Evolutionary conservation across 805 yeast genomes (phyloP).

Genomic region (Wickerhamomyces alni): DNA sequence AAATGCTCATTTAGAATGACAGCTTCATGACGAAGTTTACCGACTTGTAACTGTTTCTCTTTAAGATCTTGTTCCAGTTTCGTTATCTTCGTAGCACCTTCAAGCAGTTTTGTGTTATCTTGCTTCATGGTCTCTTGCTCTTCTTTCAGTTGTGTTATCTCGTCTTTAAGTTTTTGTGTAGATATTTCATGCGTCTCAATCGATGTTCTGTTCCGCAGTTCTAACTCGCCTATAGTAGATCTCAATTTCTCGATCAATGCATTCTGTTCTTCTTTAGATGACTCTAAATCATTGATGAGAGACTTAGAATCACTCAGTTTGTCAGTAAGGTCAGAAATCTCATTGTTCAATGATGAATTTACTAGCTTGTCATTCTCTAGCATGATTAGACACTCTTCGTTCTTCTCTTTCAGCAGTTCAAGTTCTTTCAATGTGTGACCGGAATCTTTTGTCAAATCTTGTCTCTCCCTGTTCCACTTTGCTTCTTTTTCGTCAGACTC

Average conservation of each 20-base stretch:
- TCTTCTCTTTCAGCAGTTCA: constrained; percentile 30
- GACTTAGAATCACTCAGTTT: constrained; percentile 6
- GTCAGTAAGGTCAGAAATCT: constrained; percentile 29
- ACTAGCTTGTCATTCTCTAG: constrained; percentile 29
- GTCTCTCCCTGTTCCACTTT: constrained; percentile 11
- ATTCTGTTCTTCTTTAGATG: neutral
- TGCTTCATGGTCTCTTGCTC: constrained; percentile 20
- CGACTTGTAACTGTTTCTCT: constrained; percentile 74
- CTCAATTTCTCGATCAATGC: constrained; percentile 3
- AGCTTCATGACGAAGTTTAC: constrained; percentile 91
- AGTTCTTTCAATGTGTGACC: constrained; percentile 33
- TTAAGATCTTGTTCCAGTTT: constrained; percentile 49
- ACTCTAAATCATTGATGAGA: neutral
- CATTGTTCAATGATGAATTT: constrained; percentile 30
- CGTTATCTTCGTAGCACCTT: constrained; percentile 17
- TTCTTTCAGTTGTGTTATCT: constrained; percentile 24
- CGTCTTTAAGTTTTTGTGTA: constrained; percentile 7
- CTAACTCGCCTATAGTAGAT: constrained; percentile 1
- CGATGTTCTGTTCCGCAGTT: constrained; percentile 2
- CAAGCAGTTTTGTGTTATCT: constrained; percentile 18
- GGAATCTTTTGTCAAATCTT: constrained; percentile 5
- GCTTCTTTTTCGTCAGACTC: constrained; percentile 19
- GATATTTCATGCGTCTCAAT: constrained; percentile 1
- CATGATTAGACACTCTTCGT: constrained; percentile 32
- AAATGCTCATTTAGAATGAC: constrained; percentile 90